Evolutionary conservation across 208 protist species (phyloP).

Genomic region (Leishmania major): DNA sequence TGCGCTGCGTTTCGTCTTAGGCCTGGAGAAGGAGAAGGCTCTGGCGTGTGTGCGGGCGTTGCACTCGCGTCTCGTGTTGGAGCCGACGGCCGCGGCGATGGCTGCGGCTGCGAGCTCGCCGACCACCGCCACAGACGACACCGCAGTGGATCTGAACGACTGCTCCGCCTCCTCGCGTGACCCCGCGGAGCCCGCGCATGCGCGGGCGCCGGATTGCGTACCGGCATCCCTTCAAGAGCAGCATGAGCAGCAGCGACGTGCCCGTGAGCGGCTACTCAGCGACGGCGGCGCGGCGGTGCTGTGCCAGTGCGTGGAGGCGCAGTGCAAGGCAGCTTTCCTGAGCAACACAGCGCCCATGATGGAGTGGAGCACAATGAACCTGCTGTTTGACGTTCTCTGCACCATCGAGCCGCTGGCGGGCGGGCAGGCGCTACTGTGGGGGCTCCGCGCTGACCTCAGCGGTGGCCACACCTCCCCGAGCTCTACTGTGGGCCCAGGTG

Average conservation of each 20-base stretch:
- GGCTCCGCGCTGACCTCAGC: background rate
- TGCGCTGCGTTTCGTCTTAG: conserved; percentile 59
- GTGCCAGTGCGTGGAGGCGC: conserved; percentile 23
- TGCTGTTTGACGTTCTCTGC: conserved; percentile 54
- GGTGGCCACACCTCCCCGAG: background rate
- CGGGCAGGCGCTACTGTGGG: conserved; percentile 26
- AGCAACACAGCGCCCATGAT: conserved; percentile 36
- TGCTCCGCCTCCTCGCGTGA: background rate
- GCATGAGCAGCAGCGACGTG: conserved; percentile 28
- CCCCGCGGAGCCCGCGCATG: background rate
- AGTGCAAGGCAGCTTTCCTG: conserved; percentile 55
- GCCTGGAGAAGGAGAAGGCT: conserved; percentile 30
- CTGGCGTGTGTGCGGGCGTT: conserved; percentile 56
- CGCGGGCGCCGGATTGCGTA: background rate
- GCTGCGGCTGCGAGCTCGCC: background rate
- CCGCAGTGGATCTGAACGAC: conserved; percentile 4
- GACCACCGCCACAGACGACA: background rate
- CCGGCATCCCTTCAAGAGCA: background rate
- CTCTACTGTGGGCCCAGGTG: background rate
- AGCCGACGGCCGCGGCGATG: background rate
- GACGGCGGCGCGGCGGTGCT: conserved; percentile 46
- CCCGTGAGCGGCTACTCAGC: conserved; percentile 51
- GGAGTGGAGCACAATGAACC: conserved; percentile 57
- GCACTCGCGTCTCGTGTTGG: conserved; percentile 16
- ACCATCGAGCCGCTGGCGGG: conserved; percentile 23